Evolutionary conservation across 331 rosid species (phyloP), one percentile per base, ranked within the genome.

Genomic region (Quercus tomentella): DNA sequence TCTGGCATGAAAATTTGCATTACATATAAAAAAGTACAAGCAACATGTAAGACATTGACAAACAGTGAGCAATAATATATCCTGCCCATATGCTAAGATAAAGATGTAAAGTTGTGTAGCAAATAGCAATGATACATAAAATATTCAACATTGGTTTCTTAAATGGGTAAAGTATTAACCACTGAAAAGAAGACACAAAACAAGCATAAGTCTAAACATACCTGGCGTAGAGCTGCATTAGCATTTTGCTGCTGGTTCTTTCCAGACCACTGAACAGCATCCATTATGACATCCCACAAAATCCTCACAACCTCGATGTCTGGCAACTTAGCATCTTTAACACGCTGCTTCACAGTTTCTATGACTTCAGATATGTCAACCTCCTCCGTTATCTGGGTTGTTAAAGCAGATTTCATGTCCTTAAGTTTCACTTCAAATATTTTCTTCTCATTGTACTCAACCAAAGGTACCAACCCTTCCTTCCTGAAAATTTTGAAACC

Each of bases 251-350:
- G 99, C 95, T 96, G 99, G 78, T 96, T 96, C 87, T 96, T 96
- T 41, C 99, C 99, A 4, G 99, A 96, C 99, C 99, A 96, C 93
- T 96, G 99, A 76, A 96, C 99, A 76, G 99, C 98, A 78, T 96
- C 99, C 99, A 96, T 96, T 69, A 96, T 85, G 84, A 96, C 94
- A 81, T 96, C 99, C 98, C 99, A 96, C 84, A 93, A 61, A 68
- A 96, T 81, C 21, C 97, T 84, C 74, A 96, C 97, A 65, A 89
- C 85, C 86, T 92, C 99, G 35, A 70, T 65, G 20, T 93, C 99
- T 0, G 99, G 99, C 80, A 96, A 83, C 77, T 93, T 96, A 26
- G 99, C 99, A 84, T 96, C 99, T 82, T 88, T 90, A 51, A 93
- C 96, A 1, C 98, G 97, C 78, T 88, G 87, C 92, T 92, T 93